Evolutionary conservation across 768 basidiomycete species (phyloP).

Genomic region (Fomitopsis pulvina): DNA sequence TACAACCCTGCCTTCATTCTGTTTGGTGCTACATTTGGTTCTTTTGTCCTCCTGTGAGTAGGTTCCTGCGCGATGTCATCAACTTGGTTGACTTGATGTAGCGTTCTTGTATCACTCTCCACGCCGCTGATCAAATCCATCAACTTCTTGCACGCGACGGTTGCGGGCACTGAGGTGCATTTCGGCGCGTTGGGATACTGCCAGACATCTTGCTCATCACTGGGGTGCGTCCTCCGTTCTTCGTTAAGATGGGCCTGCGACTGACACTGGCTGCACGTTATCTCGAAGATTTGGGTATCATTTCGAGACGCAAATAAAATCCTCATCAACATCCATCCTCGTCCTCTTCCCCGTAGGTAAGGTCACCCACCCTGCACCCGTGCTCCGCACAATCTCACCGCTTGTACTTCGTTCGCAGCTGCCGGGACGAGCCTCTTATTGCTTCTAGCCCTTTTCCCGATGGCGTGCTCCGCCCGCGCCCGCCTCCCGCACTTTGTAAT

Average conservation of each 20-base stretch:
- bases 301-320: neutral
- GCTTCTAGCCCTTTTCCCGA: constrained; percentile 1
- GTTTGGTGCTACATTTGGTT: constrained; percentile 7
- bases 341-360: constrained; percentile 8
- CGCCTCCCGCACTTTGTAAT: constrained; percentile 1
- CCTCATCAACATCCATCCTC: neutral
- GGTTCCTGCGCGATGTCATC: neutral
- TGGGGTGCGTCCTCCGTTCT: constrained; percentile 1
- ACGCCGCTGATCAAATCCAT: constrained; percentile 4
- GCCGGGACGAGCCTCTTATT: constrained; percentile 2
- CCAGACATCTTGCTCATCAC: neutral
- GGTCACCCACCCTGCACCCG: neutral
- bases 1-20: constrained; percentile 8
- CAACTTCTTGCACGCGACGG: constrained; percentile 4
- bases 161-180: neutral
- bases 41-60: constrained; percentile 11
- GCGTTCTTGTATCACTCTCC: constrained; percentile 9
- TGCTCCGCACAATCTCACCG: neutral
- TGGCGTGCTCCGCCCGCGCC: neutral
- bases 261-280: neutral
- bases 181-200: constrained; percentile 10
- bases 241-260: neutral
- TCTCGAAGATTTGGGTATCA: constrained; percentile 5
- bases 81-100: neutral
- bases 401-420: neutral